Evolutionary conservation across 73 alveolate genomes (phyloP).

Genomic region (Diophrys appendiculata): DNA sequence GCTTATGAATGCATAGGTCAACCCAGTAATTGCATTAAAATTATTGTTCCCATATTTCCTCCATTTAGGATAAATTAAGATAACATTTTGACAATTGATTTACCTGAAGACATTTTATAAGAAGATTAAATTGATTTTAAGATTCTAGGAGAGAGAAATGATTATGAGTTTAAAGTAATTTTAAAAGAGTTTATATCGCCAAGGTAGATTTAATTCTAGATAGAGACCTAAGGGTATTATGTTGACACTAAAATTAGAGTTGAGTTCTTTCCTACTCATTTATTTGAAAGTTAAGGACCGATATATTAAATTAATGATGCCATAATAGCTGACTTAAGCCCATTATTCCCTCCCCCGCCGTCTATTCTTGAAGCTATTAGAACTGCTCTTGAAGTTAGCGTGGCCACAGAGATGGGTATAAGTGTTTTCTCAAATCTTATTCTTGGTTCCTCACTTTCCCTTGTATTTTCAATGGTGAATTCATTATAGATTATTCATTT

Average conservation of each 20-base stretch:
- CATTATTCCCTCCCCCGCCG: background rate
- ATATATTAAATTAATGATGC: background rate
- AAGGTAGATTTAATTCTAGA: too few species aligned
- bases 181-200: too few species aligned
- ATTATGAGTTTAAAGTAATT: too few species aligned
- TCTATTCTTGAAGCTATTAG: background rate
- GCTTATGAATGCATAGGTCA: background rate
- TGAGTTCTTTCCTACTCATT: background rate
- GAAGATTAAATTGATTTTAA: background rate
- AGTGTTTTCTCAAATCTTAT: background rate
- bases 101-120: background rate
- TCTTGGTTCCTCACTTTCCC: background rate
- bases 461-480: background rate
- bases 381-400: background rate
- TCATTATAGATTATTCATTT: background rate
- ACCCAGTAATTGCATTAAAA: background rate
- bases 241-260: background rate
- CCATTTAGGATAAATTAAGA: background rate
- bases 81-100: background rate
- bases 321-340: background rate
- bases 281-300: background rate
- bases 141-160: background rate
- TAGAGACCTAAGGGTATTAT: too few species aligned
- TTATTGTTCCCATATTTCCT: background rate
- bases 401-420: too few species aligned